Evolutionary conservation across 2,329 filamentous ascomycete genomes (phyloP), one percentile per base, ranked within the genome.

Genomic region (Dactylonectria estremocensis): DNA sequence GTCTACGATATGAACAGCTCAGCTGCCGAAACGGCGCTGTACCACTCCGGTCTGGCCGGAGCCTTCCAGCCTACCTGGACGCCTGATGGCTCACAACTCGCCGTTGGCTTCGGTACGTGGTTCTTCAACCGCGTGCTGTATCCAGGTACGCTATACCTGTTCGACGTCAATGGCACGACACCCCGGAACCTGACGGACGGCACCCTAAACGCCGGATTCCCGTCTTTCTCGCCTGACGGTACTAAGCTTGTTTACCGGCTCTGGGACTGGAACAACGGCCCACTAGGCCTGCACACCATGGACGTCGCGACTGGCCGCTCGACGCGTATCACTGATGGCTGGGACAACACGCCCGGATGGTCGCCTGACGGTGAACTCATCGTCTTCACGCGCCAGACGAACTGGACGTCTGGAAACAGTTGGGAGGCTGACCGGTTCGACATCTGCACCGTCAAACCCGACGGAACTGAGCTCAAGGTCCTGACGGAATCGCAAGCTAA

Each of bases 261-360:
- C n/a, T 64, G 61, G 53, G 33, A 64, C 53, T 64, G 61, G 61
- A 58, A 52, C 22, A 58, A 64, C 16, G 61, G 61, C 7, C 61
- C 61, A 3, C 13, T 58, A 3, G 61, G 61, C 20, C 33, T 64
- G 37, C 54, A 58, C n/a, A 18, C 45, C n/a, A 64, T 64, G 33
- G 61, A 64, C 22, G 2, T 64, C 4, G 54, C n/a, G 24, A 64
- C 50, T 7, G 60, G 60, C 5, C 35, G 22, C 16, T 55, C 60
- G 3, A 56, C 50, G 5, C 60, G n/a, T 2, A 31, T 62, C n/a
- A 46, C 59, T 40, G 20, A 31, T 16, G 56, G 56, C 16, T 65
- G 49, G 62, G 61, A 64, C 45, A 64, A 59, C 14, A 64, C 54
- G 13, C 54, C 61, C 2, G 54, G 61, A 24, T 64, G 61, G 61